Base-by-base conservation (phyloP, 176 grass and related monocot species). In the Paspalum vaginatum region DNA sequence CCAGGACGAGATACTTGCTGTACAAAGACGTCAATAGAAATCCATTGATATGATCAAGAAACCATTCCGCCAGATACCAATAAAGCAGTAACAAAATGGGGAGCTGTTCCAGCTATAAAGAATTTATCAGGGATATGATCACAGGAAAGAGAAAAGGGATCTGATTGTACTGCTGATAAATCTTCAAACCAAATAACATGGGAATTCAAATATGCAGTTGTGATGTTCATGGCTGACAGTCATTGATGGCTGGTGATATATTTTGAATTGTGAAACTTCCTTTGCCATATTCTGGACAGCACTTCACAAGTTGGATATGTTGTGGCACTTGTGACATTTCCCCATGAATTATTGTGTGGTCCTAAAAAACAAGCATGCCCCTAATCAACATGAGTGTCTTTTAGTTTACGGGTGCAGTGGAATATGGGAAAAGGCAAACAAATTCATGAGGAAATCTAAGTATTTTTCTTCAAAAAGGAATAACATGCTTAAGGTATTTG, bases 21-120 rank as follows among this genome's bases (percentile, higher is more conserved):
- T 99, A 99, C 84, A 99, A 99, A 84, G 96, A 95, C 85, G 90
- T 99, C 59, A 95, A 99, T 44, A 88, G 96, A 66, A 87, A 99
- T 86, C 92, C 90, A 44, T 70, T 99, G 74, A 77, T 89, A 60
- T 89, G 58, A 89, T 69, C 78, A 76, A 62, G 50, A n/a, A 72
- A 49, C 15, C 64, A 21, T 78, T 52, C 59, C 76, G 9, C 15
- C 55, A 7, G 56, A 87, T 53, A n/a, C 13, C 46, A 76, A 46
- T 80, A 38, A 24, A 9, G 14, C 20, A 27, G 52, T 80, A 45
- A 37, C 20, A n/a, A 68, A 66, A 53, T 20, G 9, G 17, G 9
- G 44, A 80, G 81, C 38, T 84, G 14, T 41, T 14, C 62, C n/a
- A 59, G 71, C 47, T 56, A 21, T 71, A 71, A 63, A 68, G 68